A percentile compares a stretch with the other conserved stretches of the same genome.
These are phyloP conservation scores for Crithidia expoeki DNA, from an alignment of 208 protist species.

Conservation along the genomic window DNA sequence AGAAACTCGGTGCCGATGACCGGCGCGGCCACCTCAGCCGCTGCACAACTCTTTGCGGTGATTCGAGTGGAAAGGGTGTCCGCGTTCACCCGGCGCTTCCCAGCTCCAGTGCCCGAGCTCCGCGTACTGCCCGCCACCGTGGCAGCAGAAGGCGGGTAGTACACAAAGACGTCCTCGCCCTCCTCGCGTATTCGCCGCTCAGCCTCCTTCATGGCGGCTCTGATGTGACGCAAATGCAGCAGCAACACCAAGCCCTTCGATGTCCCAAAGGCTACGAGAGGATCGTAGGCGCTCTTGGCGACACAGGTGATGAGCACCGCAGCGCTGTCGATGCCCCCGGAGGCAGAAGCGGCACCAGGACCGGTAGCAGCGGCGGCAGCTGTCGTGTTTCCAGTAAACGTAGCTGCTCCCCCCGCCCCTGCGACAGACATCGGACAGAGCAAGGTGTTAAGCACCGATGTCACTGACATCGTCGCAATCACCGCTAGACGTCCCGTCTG, in stretches of 20 bases:
- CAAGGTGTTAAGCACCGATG: constrained; percentile 18
- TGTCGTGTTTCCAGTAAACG: neutral
- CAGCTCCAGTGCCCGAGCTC: neutral
- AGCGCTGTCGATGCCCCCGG: neutral
- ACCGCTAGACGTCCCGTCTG: constrained; percentile 42
- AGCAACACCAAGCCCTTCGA: constrained; percentile 61
- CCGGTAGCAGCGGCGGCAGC: neutral
- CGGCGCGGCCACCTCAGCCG: constrained; percentile 13
- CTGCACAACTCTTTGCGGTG: constrained; percentile 5
- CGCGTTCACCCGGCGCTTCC: neutral
- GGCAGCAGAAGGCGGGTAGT: constrained; percentile 22
- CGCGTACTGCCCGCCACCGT: neutral
- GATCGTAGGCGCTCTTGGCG: constrained; percentile 69
- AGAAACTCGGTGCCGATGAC: constrained; percentile 20
- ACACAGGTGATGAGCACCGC: constrained; percentile 48
- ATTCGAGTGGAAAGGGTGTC: neutral
- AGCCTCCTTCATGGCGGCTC: constrained; percentile 19
- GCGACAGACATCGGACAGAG: neutral
- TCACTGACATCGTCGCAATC: constrained; percentile 39
- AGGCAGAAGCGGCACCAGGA: neutral
- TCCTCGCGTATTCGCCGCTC: constrained; percentile 26
- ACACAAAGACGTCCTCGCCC: constrained; percentile 45
- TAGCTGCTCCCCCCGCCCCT: neutral
- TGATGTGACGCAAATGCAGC: constrained; percentile 45
- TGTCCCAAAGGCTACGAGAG: constrained; percentile 76